A percentile compares a stretch with the other conserved stretches of the same genome.
Conservation (phyloP, 2,329 filamentous ascomycete genomes). For the Bipolaris sorokiniana region DNA sequence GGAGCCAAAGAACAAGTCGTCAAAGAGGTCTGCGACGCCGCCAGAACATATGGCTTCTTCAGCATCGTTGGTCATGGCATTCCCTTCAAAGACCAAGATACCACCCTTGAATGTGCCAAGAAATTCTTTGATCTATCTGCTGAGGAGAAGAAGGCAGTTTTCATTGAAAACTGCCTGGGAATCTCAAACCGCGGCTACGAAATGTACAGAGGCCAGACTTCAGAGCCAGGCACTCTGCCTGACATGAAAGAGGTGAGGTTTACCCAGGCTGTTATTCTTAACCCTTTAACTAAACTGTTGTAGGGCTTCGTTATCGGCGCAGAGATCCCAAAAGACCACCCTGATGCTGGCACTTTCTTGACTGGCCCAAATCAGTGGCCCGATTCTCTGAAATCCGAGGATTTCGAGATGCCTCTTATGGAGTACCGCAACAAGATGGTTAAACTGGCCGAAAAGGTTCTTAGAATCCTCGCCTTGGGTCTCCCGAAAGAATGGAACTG, state of each 20-base stretch:
- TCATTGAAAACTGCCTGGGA: background rate
- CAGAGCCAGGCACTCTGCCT: constrained; percentile 5
- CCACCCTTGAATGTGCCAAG: constrained; percentile 6
- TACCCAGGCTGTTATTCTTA: background rate
- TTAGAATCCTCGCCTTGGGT: background rate
- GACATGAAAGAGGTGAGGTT: constrained; percentile 23
- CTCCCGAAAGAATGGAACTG: background rate
- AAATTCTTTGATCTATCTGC: constrained; percentile 17
- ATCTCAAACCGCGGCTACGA: constrained; percentile 2
- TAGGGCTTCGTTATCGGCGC: background rate
- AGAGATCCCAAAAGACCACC: background rate
- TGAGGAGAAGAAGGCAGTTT: constrained; percentile 22
- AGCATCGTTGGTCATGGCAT: constrained; percentile 22
- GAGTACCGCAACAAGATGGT: background rate
- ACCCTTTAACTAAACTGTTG: background rate
- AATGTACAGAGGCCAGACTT: constrained; percentile 1
- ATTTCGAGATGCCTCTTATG: background rate
- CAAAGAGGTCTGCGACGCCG: background rate
- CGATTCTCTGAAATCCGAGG: background rate
- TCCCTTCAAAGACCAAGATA: constrained; percentile 8
- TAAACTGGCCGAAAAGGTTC: background rate
- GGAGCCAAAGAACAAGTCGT: background rate
- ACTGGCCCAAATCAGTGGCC: background rate
- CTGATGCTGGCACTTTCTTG: background rate
- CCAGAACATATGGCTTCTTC: constrained; percentile 22